Evolutionary conservation across 2,329 filamentous ascomycete species (phyloP).

Genomic region (Blastomyces parvus): DNA sequence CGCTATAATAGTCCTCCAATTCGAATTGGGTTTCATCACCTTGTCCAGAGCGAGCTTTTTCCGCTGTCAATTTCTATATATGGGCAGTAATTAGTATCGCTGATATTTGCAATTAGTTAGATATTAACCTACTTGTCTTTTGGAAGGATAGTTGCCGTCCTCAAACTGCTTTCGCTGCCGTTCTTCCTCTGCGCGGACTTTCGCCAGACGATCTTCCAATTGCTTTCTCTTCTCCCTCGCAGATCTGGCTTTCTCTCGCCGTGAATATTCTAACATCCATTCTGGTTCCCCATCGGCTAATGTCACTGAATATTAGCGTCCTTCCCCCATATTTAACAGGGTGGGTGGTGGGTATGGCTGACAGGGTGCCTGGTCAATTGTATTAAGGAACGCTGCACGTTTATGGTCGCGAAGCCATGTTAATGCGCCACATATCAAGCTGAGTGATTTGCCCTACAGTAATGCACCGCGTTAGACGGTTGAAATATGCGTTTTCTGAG

Average conservation of each 20-base stretch:
- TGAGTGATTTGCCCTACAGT: constrained; percentile 71
- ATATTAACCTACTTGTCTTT: constrained; percentile 31
- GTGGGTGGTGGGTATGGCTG: constrained; percentile 1
- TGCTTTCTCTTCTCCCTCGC: constrained; percentile 59
- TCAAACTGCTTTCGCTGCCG: constrained; percentile 47
- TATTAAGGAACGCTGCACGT: constrained; percentile 47
- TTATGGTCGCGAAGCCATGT: constrained; percentile 88
- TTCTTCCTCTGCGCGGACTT: constrained; percentile 52
- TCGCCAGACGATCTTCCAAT: constrained; percentile 60
- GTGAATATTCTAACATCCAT: constrained; percentile 74
- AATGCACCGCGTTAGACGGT: not conserved
- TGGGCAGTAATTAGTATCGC: constrained; percentile 1
- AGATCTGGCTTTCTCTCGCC: constrained; percentile 57
- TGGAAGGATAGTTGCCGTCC: constrained; percentile 41
- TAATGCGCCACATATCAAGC: constrained; percentile 76
- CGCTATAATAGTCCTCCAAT: constrained; percentile 65
- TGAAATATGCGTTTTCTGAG: not conserved
- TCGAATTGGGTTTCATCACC: constrained; percentile 60
- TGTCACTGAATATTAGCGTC: not conserved
- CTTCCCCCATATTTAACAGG: not conserved
- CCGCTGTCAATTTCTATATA: constrained; percentile 23
- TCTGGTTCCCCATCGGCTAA: constrained; percentile 60
- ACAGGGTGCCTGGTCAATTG: constrained; percentile 32
- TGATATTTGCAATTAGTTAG: not conserved
- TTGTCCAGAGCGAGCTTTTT: constrained; percentile 13